These are phyloP conservation scores for Termitomyces sp. DNA, from an alignment of 768 basidiomycete genomes.

Conservation along the genomic window DNA sequence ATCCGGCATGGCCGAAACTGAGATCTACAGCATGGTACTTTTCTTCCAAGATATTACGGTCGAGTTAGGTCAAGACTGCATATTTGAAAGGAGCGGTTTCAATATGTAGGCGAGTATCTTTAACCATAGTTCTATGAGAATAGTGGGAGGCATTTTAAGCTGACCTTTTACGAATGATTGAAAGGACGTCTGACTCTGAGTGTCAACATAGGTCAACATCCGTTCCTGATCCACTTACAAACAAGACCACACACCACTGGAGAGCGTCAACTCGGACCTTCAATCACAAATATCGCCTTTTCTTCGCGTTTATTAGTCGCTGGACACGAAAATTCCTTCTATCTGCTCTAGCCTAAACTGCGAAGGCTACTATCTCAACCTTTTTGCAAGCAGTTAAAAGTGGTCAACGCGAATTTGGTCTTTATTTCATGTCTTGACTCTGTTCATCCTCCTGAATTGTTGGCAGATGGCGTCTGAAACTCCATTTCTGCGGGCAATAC, in stretches of 20 bases:
- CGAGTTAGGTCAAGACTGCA: background rate
- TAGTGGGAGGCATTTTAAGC: too few relatives aligned
- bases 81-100: background rate
- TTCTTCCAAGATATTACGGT: background rate
- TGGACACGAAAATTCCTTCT: background rate
- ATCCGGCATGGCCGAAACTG: background rate
- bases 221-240: too few relatives aligned
- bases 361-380: too few relatives aligned
- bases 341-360: background rate
- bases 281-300: too few relatives aligned
- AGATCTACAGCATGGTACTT: background rate
- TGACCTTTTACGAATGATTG: too few relatives aligned
- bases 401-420: slow-evolving; percentile 1
- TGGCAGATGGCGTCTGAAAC: slow-evolving; percentile 22
- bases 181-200: too few relatives aligned
- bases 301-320: background rate
- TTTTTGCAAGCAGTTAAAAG: background rate
- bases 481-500: slow-evolving; percentile 28
- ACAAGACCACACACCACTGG: background rate
- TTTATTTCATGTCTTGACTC: slow-evolving; percentile 4
- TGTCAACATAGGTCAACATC: too few relatives aligned
- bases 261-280: too few relatives aligned
- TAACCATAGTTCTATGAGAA: background rate
- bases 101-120: background rate
- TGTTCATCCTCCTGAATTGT: background rate